Evolutionary conservation across 345 rosid species (phyloP).

Genomic region (Litchi chinensis): DNA sequence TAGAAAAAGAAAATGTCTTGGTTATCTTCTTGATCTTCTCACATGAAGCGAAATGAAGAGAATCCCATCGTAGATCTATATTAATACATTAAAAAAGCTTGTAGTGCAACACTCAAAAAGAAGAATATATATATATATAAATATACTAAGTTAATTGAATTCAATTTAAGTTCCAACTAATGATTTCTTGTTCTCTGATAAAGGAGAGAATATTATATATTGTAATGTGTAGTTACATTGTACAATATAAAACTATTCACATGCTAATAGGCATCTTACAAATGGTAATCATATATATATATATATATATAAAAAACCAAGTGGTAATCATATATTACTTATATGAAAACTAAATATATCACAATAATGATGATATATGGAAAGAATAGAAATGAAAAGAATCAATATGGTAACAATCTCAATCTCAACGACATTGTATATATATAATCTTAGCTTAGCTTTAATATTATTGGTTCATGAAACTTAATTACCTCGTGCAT

Average conservation of each 20-base stretch:
- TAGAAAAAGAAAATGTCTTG: background rate
- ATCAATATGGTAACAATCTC: background rate
- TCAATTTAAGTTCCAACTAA: background rate
- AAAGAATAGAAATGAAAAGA: too few species aligned
- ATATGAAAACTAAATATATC: too few species aligned
- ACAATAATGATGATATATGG: too few species aligned
- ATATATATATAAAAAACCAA: too few species aligned
- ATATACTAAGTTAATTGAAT: background rate
- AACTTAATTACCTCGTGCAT: slow-evolving; percentile 16
- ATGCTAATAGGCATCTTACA: too few species aligned
- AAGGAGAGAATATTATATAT: too few species aligned
- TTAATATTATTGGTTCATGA: background rate
- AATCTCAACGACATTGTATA: too few species aligned
- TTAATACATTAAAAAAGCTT: background rate
- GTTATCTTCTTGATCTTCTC: slow-evolving; percentile 3
- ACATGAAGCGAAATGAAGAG: background rate
- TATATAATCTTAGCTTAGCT: background rate
- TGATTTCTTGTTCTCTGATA: background rate
- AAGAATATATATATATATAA: background rate
- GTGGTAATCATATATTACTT: too few species aligned
- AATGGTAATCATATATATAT: too few species aligned
- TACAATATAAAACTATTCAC: too few species aligned
- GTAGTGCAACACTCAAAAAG: background rate
- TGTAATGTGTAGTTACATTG: too few species aligned
- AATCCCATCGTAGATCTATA: slow-evolving; percentile 10